A percentile compares a stretch with the other conserved stretches of the same genome.
Evolutionary conservation across 306 rosid genomes (phyloP).

Genomic region (Trifolium fragiferum): DNA sequence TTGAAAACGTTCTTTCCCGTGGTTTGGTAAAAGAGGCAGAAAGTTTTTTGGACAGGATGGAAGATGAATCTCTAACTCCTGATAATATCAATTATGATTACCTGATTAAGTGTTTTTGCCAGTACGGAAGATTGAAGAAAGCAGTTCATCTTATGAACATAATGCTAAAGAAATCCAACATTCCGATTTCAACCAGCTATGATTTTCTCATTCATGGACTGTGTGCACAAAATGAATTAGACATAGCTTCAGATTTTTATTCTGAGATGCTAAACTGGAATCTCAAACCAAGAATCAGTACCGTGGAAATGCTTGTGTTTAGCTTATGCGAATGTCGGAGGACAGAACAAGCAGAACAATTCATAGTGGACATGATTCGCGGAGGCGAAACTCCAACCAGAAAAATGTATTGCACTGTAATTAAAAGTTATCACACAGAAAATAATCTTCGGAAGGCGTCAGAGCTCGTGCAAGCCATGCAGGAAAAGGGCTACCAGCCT

Average conservation of each 20-base stretch:
- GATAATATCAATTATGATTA: constrained; percentile 64
- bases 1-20: constrained; percentile 59
- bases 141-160: constrained; percentile 71
- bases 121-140: constrained; percentile 57
- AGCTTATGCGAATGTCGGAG: constrained; percentile 60
- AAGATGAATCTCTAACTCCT: constrained; percentile 65
- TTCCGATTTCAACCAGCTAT: constrained; percentile 71
- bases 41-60: constrained; percentile 63
- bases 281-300: constrained; percentile 61
- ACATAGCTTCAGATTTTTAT: constrained; percentile 65
- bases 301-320: constrained; percentile 57
- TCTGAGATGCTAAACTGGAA: constrained; percentile 67
- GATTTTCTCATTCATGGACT: constrained; percentile 63
- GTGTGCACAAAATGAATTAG: constrained; percentile 56
- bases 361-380: constrained; percentile 54
- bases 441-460: constrained; percentile 72
- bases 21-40: constrained; percentile 75
- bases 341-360: constrained; percentile 71
- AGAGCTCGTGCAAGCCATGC: constrained; percentile 78
- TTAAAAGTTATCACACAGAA: constrained; percentile 56
- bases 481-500: constrained; percentile 72
- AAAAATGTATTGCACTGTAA: constrained; percentile 62
- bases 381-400: constrained; percentile 70
- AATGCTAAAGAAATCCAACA: constrained; percentile 71
- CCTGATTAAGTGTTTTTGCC: constrained; percentile 70